Evolutionary conservation across 495 filamentous ascomycete genomes (phyloP).

Genomic region (Choiromyces venosus): DNA sequence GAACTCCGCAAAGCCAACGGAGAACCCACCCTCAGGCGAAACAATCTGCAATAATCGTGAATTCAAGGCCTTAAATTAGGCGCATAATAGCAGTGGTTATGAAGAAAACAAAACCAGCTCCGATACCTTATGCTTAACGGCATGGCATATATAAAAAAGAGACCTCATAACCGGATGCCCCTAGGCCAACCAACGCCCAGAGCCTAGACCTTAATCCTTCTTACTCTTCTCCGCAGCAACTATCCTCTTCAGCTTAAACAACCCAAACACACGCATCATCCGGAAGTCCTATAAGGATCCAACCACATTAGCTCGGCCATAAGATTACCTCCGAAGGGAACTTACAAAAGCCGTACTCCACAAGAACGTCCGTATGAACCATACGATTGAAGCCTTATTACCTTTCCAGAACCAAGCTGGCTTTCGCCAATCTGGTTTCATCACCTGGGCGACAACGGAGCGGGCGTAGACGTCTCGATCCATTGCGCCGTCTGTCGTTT

Average conservation of each 20-base stretch:
- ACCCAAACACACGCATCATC: constrained; percentile 25
- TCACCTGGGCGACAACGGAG: constrained; percentile 40
- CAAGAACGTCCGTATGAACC: constrained; percentile 35
- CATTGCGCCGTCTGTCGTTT: constrained; percentile 21
- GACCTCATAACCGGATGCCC: neutral
- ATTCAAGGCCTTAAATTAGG: no score
- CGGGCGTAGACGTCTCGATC: constrained; percentile 40
- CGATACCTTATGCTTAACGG: neutral
- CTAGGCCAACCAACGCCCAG: neutral
- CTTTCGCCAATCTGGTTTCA: constrained; percentile 38
- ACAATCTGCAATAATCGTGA: neutral
- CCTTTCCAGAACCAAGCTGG: constrained; percentile 41
- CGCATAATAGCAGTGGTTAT: neutral
- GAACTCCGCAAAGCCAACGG: no score
- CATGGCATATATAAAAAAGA: neutral
- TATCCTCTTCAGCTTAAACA: constrained; percentile 27
- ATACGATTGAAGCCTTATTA: constrained; percentile 25
- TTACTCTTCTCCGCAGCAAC: constrained; percentile 8
- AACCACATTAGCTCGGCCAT: neutral
- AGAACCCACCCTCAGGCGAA: neutral
- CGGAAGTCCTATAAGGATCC: constrained; percentile 19
- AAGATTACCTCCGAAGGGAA: constrained; percentile 2
- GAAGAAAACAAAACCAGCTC: neutral
- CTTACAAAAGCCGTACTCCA: constrained; percentile 40
- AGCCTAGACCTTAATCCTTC: constrained; percentile 4